Conservation (phyloP, 2,329 filamentous ascomycete species). For the Venturiaceae sp. region DNA sequence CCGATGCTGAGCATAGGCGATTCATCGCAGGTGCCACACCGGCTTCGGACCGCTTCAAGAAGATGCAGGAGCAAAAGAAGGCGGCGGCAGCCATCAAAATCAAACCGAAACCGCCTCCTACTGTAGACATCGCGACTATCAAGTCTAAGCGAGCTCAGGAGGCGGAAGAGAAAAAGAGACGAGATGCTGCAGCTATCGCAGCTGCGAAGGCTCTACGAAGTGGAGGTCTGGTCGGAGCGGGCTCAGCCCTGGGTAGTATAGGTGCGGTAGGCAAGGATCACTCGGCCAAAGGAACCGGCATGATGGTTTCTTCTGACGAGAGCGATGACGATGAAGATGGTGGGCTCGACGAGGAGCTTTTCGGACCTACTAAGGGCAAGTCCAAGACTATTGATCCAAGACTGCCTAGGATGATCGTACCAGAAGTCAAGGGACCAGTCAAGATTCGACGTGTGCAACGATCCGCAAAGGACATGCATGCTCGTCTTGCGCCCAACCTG, state of each 20-base stretch:
- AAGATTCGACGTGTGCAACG: conserved; percentile 75
- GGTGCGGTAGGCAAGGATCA: conserved; percentile 72
- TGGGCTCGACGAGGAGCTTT: conserved; percentile 57
- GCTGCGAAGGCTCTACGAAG: conserved; percentile 47
- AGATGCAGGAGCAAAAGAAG: conserved; percentile 9
- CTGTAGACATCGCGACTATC: conserved; percentile 44
- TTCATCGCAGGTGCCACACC: conserved; percentile 2
- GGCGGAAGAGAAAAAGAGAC: conserved; percentile 62
- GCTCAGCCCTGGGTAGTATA: conserved; percentile 66
- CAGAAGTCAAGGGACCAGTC: conserved; percentile 55
- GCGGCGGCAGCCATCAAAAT: conserved; percentile 15
- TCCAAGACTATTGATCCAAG: conserved; percentile 14
- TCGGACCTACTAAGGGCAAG: conserved; percentile 38
- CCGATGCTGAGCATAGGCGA: background rate
- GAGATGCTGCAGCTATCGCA: conserved; percentile 63
- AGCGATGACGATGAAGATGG: conserved; percentile 45
- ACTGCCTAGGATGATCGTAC: conserved; percentile 14
- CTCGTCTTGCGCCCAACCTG: conserved; percentile 82
- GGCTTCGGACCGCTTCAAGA: conserved; percentile 6
- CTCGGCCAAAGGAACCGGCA: conserved; percentile 54
- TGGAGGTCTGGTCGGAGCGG: conserved; percentile 41
- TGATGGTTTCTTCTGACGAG: conserved; percentile 71
- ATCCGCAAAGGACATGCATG: conserved; percentile 87
- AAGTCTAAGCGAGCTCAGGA: conserved; percentile 66
- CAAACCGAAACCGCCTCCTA: conserved; percentile 23